phyloP scores from a whole-genome alignment of 1,284 basidiomycete species.

The Melanopsichium pennsylvanicum region DNA sequence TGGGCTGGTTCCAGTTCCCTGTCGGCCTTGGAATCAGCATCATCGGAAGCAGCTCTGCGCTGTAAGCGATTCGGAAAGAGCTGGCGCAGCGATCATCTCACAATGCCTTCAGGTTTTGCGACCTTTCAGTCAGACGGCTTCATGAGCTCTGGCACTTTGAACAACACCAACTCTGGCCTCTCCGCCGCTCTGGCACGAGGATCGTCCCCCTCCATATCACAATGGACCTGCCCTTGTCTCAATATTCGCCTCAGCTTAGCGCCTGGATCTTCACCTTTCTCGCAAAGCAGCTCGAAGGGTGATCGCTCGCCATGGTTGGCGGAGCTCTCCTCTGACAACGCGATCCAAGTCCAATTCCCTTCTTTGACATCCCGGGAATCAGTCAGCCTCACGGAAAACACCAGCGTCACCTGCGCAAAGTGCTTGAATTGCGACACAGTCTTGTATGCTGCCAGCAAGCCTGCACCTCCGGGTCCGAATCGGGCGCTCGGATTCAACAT shows the following conservation, averaged over 20 bases:
- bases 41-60: not conserved
- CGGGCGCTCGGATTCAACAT: constrained; percentile 42
- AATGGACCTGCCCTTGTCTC: constrained; percentile 46
- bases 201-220: constrained; percentile 6
- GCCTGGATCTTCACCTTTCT: constrained; percentile 1
- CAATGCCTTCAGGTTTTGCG: constrained; percentile 15
- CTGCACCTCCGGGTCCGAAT: constrained; percentile 37
- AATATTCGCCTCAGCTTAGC: constrained; percentile 32
- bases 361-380: constrained; percentile 37
- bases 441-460: constrained; percentile 40
- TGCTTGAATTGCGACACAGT: constrained; percentile 46
- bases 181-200: constrained; percentile 19
- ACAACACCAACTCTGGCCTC: constrained; percentile 8
- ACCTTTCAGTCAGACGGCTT: constrained; percentile 1
- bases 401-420: constrained; percentile 34
- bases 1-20: too few species aligned
- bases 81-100: not conserved
- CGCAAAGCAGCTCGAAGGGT: not conserved
- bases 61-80: too few species aligned
- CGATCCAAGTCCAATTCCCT: constrained; percentile 33
- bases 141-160: not conserved
- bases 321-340: constrained; percentile 30
- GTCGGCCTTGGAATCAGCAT: too few species aligned
- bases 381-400: constrained; percentile 23
- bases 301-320: constrained; percentile 23